phyloP scores from a whole-genome alignment of 805 yeast genomes.

The Candida maesae region DNA sequence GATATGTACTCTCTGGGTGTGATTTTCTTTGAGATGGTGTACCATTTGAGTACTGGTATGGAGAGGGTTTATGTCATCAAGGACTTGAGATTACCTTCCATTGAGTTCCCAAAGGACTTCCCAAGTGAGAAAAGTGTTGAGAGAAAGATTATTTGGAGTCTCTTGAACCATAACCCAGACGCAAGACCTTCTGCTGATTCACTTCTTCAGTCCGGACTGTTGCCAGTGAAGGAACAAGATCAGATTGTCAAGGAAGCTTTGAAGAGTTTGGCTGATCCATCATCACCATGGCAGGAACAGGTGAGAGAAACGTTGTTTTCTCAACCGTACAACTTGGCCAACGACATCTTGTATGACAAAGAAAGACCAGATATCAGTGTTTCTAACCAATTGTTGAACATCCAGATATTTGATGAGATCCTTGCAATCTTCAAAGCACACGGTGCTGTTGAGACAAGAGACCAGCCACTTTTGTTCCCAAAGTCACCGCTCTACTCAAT shows the following conservation, averaged over 20 bases:
- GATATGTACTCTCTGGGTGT: slow-evolving; percentile 95
- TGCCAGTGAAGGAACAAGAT: slow-evolving; percentile 89
- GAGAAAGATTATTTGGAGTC: slow-evolving; percentile 56
- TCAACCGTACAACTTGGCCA: slow-evolving; percentile 80
- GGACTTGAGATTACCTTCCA: slow-evolving; percentile 51
- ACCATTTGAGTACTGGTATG: slow-evolving; percentile 84
- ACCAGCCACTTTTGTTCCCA: slow-evolving; percentile 71
- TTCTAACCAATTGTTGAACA: slow-evolving; percentile 53
- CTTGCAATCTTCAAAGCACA: slow-evolving; percentile 66
- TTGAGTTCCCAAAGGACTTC: slow-evolving; percentile 73
- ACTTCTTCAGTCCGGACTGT: slow-evolving; percentile 71
- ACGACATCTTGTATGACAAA: slow-evolving; percentile 77
- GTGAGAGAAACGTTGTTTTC: slow-evolving; percentile 83
- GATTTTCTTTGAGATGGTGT: slow-evolving; percentile 94
- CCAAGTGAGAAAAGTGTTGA: slow-evolving; percentile 51
- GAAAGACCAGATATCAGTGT: slow-evolving; percentile 27
- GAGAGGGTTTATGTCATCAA: slow-evolving; percentile 79
- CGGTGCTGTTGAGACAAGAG: slow-evolving; percentile 80
- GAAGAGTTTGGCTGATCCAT: slow-evolving; percentile 79
- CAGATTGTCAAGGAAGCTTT: slow-evolving; percentile 85
- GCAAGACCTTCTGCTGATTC: slow-evolving; percentile 77
- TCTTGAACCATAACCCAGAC: slow-evolving; percentile 76
- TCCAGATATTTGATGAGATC: slow-evolving; percentile 58
- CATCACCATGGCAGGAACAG: slow-evolving; percentile 92
- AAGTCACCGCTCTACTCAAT: slow-evolving; percentile 66